Base-by-base conservation (phyloP, 2,329 filamentous ascomycete genomes). In the Colletotrichum phormii region DNA sequence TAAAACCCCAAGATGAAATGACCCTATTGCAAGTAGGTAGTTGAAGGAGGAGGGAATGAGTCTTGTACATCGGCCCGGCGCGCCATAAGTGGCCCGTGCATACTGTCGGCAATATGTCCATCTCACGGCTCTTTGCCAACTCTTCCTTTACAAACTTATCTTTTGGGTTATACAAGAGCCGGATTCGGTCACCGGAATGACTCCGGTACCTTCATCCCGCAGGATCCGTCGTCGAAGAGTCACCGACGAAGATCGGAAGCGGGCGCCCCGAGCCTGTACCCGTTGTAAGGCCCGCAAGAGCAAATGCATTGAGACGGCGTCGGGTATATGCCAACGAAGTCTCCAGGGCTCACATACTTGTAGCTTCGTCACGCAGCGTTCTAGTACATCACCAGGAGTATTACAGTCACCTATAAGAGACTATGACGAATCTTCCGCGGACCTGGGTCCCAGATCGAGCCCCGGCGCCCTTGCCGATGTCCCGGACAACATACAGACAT, bases 241-340 rank as follows among this genome's bases (percentile, higher is more conserved):
- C 59, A 75, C 80, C 58, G 80, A 81, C 31, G 78, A 79, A 70
- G 77, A 81, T 71, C 78, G 81, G 15, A 81, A 81, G 71, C 75
- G 80, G 53, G 80, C 81, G 8, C 76, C 73, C 0, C 72, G 78
- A 75, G 81, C 80, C 76, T 82, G 80, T 65, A 75, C 78, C 64
- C 78, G 76, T n/a, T 82, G 80, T 65, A 82, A 82, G 67, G 74
- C 78, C 5, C 73, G 80, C 13, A 82, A 82, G 69, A 81, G 78
- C 65, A 80, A 79, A 68, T 82, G 81, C 54, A 78, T 82, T 24
- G 79, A 81, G 70, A 75, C 69, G 0, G 54, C 70, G 2, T 70
- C 75, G 8, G 79, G 78, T 0, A 73, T 73, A 35, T 82, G 79
- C 54, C 76, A 80, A 33, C 75, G 80, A 71, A 81, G 80, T 58